Conservation (phyloP, 2,329 filamentous ascomycete species). For the Colletotrichum musae region DNA sequence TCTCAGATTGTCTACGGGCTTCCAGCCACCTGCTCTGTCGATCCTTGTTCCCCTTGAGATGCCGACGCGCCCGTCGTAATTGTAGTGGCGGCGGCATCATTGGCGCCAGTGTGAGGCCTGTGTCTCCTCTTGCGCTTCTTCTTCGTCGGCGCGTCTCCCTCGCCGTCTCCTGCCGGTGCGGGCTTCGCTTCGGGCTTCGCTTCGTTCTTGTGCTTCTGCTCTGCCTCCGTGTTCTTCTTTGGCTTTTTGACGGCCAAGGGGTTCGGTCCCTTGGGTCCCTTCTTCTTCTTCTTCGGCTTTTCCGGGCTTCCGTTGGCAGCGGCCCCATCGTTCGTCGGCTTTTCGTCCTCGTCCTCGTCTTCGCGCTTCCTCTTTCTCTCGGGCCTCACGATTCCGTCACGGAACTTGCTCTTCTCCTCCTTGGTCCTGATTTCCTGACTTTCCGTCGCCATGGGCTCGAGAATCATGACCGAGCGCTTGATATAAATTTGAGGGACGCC, state of each 20-base stretch:
- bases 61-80: constrained; percentile 46
- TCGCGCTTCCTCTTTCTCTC: constrained; percentile 67
- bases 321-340: constrained; percentile 41
- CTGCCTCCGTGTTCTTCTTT: constrained; percentile 63
- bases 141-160: constrained; percentile 48
- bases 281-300: constrained; percentile 68
- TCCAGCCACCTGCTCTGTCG: constrained; percentile 38
- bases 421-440: constrained; percentile 74
- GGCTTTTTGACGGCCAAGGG: constrained; percentile 79
- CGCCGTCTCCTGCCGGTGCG: constrained; percentile 42
- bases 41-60: constrained; percentile 36
- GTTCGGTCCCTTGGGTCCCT: constrained; percentile 78
- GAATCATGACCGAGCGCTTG: constrained; percentile 80
- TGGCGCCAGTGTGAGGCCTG: constrained; percentile 47
- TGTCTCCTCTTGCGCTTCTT: constrained; percentile 55
- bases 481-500: constrained; percentile 86
- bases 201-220: constrained; percentile 44
- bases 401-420: constrained; percentile 83
- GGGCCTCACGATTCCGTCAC: constrained; percentile 74
- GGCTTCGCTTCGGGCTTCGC: constrained; percentile 43
- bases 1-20: constrained; percentile 17
- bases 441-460: constrained; percentile 79
- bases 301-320: constrained; percentile 43
- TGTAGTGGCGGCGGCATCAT: constrained; percentile 41
- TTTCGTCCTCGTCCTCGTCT: constrained; percentile 56